Percentiles rank a stretch among this genome's conserved stretches.
These are phyloP conservation scores for Termitomyces sp. DNA, from an alignment of 768 basidiomycete species.

Conservation along the genomic window DNA sequence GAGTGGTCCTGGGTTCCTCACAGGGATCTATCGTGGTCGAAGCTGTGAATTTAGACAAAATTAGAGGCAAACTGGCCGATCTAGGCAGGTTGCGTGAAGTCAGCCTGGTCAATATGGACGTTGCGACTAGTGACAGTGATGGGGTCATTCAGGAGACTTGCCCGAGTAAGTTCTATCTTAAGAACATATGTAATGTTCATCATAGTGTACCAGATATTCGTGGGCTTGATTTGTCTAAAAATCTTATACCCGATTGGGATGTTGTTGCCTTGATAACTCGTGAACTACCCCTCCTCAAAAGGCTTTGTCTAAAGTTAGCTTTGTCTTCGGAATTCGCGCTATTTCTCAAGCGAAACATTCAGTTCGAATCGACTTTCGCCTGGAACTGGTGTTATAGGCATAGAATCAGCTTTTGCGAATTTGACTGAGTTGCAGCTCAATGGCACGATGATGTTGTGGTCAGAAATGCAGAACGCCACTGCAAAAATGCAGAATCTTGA, in stretches of 20 bases:
- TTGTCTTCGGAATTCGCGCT: conserved; percentile 5
- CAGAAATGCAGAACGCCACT: conserved; percentile 49
- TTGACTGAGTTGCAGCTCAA: conserved; percentile 71
- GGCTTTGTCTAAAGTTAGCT: conserved; percentile 76
- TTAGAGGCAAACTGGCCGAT: conserved; percentile 62
- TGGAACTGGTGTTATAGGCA: conserved; percentile 22
- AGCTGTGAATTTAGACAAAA: conserved; percentile 76
- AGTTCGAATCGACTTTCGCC: conserved; percentile 66
- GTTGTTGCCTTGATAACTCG: conserved; percentile 53
- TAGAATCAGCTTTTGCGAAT: conserved; percentile 38
- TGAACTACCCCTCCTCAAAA: conserved; percentile 56
- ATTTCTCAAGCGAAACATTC: conserved; percentile 15
- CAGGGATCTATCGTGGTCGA: conserved; percentile 80
- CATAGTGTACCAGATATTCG: conserved; percentile 48
- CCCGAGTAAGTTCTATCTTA: conserved; percentile 52
- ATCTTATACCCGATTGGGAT: conserved; percentile 68
- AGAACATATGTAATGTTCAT: neutral
- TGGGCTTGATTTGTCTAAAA: conserved; percentile 78
- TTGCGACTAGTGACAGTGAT: conserved; percentile 42
- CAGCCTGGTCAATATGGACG: conserved; percentile 67
- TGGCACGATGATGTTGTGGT: conserved; percentile 67
- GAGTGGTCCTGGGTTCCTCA: conserved; percentile 73
- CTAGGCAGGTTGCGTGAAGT: conserved; percentile 68
- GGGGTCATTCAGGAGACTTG: conserved; percentile 53
- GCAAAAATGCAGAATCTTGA: conserved; percentile 47